Evolutionary conservation across 208 protist genomes (phyloP).

Genomic region (Acanthamoeba culbertsoni): DNA sequence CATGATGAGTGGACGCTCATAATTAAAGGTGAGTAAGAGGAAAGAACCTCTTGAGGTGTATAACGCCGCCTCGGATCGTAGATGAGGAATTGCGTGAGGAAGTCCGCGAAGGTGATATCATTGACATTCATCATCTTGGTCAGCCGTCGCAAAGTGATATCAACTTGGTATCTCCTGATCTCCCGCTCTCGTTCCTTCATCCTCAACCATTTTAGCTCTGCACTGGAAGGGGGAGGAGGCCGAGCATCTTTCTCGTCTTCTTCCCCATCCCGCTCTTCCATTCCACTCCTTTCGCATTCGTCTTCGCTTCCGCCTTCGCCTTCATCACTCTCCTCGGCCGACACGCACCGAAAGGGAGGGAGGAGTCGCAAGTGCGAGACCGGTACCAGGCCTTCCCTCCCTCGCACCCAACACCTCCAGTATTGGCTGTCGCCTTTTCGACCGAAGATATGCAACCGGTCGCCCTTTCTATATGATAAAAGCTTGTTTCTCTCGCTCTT

Average conservation of each 20-base stretch:
- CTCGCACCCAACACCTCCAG: neutral
- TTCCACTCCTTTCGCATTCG: neutral
- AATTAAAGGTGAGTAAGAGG: neutral
- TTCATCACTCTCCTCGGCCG: neutral
- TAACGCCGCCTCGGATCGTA: constrained; percentile 11
- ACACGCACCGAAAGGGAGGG: neutral
- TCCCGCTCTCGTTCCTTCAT: neutral
- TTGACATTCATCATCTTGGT: neutral
- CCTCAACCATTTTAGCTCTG: neutral
- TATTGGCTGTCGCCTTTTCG: neutral
- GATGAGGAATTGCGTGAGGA: constrained; percentile 42
- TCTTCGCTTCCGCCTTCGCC: too few species aligned
- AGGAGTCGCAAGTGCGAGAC: neutral
- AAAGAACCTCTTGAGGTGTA: neutral
- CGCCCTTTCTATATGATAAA: neutral
- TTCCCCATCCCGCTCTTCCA: neutral
- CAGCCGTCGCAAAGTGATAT: neutral
- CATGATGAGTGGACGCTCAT: neutral
- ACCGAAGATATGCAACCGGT: neutral
- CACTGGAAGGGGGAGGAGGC: neutral
- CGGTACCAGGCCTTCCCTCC: constrained; percentile 17
- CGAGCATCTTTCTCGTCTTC: neutral
- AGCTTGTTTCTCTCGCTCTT: neutral
- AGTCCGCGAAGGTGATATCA: neutral
- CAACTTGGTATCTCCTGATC: neutral